A percentile compares a stretch with the other conserved stretches of the same genome.
These are phyloP conservation scores for Rhizopogon vinicolor DNA, from an alignment of 768 basidiomycete genomes.

Conservation along the genomic window DNA sequence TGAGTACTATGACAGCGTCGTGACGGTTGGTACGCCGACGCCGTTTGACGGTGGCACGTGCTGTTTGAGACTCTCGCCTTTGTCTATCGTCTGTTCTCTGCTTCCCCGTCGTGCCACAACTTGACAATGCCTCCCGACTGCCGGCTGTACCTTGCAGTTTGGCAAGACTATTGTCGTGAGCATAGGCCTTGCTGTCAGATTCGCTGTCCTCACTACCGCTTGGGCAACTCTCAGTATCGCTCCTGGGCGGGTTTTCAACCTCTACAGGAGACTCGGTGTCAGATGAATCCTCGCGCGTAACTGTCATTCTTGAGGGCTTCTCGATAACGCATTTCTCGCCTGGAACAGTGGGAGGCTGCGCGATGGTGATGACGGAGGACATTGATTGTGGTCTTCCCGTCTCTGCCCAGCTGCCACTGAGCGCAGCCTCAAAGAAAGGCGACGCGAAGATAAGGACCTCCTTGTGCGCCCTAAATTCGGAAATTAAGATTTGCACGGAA, in stretches of 20 bases:
- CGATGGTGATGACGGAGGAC: constrained; percentile 82
- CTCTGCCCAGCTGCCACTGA: constrained; percentile 92
- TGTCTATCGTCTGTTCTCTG: constrained; percentile 8
- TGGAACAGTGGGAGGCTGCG: constrained; percentile 62
- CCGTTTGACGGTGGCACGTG: constrained; percentile 37
- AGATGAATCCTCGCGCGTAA: constrained; percentile 49
- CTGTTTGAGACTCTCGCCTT: constrained; percentile 20
- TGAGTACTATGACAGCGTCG: constrained; percentile 84
- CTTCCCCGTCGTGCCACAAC: constrained; percentile 21
- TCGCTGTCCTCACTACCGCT: constrained; percentile 30
- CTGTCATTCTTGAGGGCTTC: constrained; percentile 50
- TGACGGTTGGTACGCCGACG: constrained; percentile 45
- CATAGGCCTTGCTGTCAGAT: constrained; percentile 29
- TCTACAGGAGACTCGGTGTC: constrained; percentile 41
- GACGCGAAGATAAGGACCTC: constrained; percentile 89
- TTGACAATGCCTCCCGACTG: constrained; percentile 2
- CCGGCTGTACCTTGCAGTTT: constrained; percentile 45
- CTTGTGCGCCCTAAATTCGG: constrained; percentile 71
- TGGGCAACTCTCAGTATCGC: constrained; percentile 25
- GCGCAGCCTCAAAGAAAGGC: constrained; percentile 90
- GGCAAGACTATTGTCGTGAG: constrained; percentile 50
- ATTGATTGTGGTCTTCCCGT: constrained; percentile 75
- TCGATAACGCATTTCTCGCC: constrained; percentile 40
- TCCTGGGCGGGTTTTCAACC: constrained; percentile 30
- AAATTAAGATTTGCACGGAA: constrained; percentile 4